Base-by-base conservation (phyloP, 352 stramenopile genomes). In the Pythium phragmiticola region DNA sequence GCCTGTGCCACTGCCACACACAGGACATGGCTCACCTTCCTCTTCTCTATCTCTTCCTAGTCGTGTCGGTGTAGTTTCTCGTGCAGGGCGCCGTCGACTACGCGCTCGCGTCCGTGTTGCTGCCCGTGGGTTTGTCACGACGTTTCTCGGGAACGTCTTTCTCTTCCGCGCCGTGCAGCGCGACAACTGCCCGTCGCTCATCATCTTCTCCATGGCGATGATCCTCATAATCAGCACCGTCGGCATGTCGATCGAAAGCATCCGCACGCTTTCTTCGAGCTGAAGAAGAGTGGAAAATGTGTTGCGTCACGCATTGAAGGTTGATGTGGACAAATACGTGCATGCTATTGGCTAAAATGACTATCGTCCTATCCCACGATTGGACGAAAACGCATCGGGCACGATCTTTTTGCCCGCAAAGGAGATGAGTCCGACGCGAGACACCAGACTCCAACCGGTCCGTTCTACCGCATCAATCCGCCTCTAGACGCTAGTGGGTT, bases 171-270 rank as follows among this genome's bases (percentile, higher is more conserved):
- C 81, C 36, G 69, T 89, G 17, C 70, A 74, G 14, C 73, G 68
- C 47, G 87, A 30, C 64, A 80, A 83, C 60, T 89, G 80, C 26
- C 80, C 80, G 57, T 87, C 77, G 23, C 70, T 89, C 28, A 81
- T 89, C 49, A 71, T 89, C 39, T 87, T 86, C 54, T 89, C 80
- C 50, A 89, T 89, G 76, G 80, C 80, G 56, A 64, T 69, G 45
- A 75, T 89, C 49, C 70, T 89, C 43, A 68, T 87, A 56, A 55
- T 87, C 48, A 89, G 80, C 62, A 71, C 78, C 17, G 68, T 78
- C 36, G 80, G 72, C 64, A 89, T 89, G 80, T 82, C 64, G 51
- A 56, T 89, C 58, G 76, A 89, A 54, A 87, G 78, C 48, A 66
- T 87, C 43, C 26, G 52, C 14, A 43, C 65, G 1, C 19, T 68